These are phyloP conservation scores for Ampelomyces quisqualis DNA, from an alignment of 2,329 filamentous ascomycete genomes.

Conservation along the genomic window DNA sequence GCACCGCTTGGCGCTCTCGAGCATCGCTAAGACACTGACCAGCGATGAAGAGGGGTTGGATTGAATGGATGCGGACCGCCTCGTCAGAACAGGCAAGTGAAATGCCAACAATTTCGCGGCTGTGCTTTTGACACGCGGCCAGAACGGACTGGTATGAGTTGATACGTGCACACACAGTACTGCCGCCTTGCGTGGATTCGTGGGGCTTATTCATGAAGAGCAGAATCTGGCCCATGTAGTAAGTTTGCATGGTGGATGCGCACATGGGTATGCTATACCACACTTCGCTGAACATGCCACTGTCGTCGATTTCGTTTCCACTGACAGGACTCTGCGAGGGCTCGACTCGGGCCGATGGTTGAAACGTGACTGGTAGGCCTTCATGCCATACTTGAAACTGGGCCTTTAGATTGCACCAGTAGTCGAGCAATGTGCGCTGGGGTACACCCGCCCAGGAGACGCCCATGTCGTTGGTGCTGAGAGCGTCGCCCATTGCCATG, in stretches of 20 bases:
- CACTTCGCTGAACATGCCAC: slow-evolving; percentile 55
- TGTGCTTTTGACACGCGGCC: slow-evolving; percentile 58
- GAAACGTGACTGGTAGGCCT: slow-evolving; percentile 61
- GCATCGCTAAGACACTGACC: slow-evolving; percentile 60
- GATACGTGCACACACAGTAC: slow-evolving; percentile 56
- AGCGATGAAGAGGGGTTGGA: slow-evolving; percentile 63
- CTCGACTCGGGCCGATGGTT: slow-evolving; percentile 55
- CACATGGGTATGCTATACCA: slow-evolving; percentile 67
- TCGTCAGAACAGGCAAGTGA: slow-evolving; percentile 58
- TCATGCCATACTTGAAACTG: slow-evolving; percentile 62
- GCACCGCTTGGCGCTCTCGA: slow-evolving; percentile 56
- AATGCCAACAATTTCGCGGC: slow-evolving; percentile 63
- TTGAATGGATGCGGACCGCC: slow-evolving; percentile 58
- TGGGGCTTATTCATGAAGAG: slow-evolving; percentile 61
- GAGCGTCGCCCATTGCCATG: slow-evolving; percentile 58
- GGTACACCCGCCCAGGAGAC: slow-evolving; percentile 49
- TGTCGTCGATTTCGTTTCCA: slow-evolving; percentile 29
- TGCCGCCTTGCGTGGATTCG: slow-evolving; percentile 55
- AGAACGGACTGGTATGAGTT: slow-evolving; percentile 59
- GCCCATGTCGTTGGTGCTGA: slow-evolving; percentile 42
- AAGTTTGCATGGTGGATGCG: slow-evolving; percentile 65
- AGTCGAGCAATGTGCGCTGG: slow-evolving; percentile 53
- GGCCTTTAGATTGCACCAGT: slow-evolving; percentile 57
- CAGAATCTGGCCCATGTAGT: slow-evolving; percentile 64
- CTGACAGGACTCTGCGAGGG: slow-evolving; percentile 31